A percentile compares a stretch with the other conserved stretches of the same genome.
phyloP scores from a whole-genome alignment of 1,284 basidiomycete species.

The Ceratobasidium sp. region DNA sequence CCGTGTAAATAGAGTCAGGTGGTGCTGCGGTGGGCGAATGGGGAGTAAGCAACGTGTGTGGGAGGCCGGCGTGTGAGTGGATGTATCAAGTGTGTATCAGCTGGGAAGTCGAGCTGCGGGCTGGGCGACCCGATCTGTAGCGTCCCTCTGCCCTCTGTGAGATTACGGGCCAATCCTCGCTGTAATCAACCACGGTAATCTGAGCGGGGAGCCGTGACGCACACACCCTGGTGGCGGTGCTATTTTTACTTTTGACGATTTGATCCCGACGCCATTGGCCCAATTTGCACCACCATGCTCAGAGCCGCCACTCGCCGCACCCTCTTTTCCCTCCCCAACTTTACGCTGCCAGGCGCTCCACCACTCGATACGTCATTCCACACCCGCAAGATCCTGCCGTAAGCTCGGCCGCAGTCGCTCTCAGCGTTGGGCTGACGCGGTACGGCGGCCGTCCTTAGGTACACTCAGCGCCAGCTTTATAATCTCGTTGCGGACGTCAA shows the following conservation, averaged over 20 bases:
- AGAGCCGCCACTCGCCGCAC: constrained; percentile 21
- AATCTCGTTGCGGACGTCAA: constrained; percentile 88
- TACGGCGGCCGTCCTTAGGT: constrained; percentile 62
- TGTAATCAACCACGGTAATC: too few species aligned
- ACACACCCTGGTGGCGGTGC: constrained; percentile 20
- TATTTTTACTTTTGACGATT: constrained; percentile 2
- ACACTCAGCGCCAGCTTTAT: constrained; percentile 84
- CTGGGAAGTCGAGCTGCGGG: constrained; percentile 30
- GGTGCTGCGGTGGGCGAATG: constrained; percentile 19
- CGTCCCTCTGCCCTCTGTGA: too few species aligned
- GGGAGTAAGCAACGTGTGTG: constrained; percentile 37
- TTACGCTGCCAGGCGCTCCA: constrained; percentile 36
- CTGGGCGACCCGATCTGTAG: constrained; percentile 1
- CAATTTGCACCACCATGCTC: constrained; percentile 22
- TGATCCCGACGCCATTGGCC: constrained; percentile 13
- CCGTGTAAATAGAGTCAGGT: too few species aligned
- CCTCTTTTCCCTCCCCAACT: constrained; percentile 46
- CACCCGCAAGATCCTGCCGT: constrained; percentile 84
- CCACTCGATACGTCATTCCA: constrained; percentile 64
- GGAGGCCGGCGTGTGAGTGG: neutral
- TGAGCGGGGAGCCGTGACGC: constrained; percentile 9
- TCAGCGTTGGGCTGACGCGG: constrained; percentile 31
- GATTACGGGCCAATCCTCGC: too few species aligned
- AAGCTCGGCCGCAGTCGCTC: constrained; percentile 57
- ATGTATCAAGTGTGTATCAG: neutral